Conservation (phyloP, 345 rosid species). For the Euphorbia tirucalli region DNA sequence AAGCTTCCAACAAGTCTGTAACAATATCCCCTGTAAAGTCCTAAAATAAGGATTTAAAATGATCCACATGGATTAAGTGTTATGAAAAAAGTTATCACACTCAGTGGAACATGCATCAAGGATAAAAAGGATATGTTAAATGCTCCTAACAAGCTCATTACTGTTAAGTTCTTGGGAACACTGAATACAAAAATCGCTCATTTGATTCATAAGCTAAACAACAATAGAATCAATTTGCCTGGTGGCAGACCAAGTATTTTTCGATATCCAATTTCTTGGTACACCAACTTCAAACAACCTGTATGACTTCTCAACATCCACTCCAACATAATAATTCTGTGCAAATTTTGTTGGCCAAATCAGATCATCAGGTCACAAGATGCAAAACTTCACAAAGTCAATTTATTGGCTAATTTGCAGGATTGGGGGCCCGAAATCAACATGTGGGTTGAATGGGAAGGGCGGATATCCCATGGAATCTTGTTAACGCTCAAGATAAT, state of each 20-base stretch:
- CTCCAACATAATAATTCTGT: neutral
- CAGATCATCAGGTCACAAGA: neutral
- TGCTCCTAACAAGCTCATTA: neutral
- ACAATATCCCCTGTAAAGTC: neutral
- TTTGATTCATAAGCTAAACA: neutral
- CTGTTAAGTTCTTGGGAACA: neutral
- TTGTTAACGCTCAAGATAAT: neutral
- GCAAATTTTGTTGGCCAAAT: neutral
- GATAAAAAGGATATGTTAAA: neutral
- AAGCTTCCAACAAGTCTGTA: neutral
- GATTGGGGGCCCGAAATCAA: neutral
- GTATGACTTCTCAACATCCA: conserved; percentile 5
- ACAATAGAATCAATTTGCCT: neutral
- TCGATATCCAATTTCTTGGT: neutral
- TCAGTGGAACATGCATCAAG: neutral
- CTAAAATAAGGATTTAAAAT: too few relatives aligned
- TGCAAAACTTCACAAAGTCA: neutral
- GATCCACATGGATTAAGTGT: neutral
- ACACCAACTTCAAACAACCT: conserved; percentile 7
- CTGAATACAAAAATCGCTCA: conserved; percentile 2
- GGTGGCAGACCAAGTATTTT: neutral
- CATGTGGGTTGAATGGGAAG: neutral
- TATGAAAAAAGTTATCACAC: neutral
- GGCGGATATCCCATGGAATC: neutral
- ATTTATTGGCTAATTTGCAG: neutral